Base-by-base conservation (phyloP, 106 monocot genomes). In the Posidonia australis region DNA sequence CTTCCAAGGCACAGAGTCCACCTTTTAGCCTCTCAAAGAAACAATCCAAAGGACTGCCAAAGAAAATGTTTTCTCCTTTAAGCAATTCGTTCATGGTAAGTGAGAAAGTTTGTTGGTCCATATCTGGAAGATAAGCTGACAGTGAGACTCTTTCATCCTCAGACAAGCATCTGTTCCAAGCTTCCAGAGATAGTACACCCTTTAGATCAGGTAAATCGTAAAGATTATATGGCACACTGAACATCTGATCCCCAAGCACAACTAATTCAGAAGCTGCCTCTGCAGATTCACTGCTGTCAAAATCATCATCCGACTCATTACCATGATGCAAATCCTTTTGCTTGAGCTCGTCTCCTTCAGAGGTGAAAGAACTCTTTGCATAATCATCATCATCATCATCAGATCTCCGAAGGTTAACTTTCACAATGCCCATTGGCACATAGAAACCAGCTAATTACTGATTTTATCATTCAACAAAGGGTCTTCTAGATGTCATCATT, bases 101-200 rank as follows among this genome's bases (percentile, higher is more conserved):
- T 71, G 52, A 74, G 78, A 98, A 98, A 55, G 81, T 82, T 36
- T 85, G 66, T 44, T 75, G 72, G 56, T 91, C 96, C 84, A 98
- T 77, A 73, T 84, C 87, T 5, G 96, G 96, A 36, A 98, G 87
- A 75, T 78, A 81, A 43, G 87, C 78, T 71, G 87, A 58, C 13
- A 98, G 75, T 46, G 36, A 54, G 46, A 90, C 77, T 70, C 79
- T 82, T 59, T 98, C 96, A 56, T 98, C 90, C 65, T 98, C 96
- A 5, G 80, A 84, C 55, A 98, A 82, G 64, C 75, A 81, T 30
- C 24, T 75, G 71, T 98, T 91, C 96, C 96, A 98, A 58, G 78
- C 74, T 67, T 98, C 87, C 61, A 98, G 64, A 60, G 87, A 90
- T 51, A 98, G 76, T 67, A 98, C 46, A 18, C 80, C 79, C 54